A percentile compares a stretch with the other conserved stretches of the same genome.
These are phyloP conservation scores for Aureobasidium sp. DNA, from an alignment of 2,329 filamentous ascomycete species.

Conservation along the genomic window DNA sequence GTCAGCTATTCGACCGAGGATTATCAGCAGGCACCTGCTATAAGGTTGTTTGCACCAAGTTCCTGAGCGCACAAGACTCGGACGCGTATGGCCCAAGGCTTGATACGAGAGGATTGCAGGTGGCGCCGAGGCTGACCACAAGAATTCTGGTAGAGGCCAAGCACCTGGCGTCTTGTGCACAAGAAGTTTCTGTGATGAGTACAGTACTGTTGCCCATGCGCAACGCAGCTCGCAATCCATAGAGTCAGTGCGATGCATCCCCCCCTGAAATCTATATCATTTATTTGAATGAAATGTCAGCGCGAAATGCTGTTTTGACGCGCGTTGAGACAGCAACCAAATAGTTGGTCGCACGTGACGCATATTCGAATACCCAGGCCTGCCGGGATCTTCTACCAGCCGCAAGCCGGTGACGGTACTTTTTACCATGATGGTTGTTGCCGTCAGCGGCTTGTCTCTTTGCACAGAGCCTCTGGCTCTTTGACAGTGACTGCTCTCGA, in stretches of 20 bases:
- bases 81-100: conserved; percentile 1
- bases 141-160: not conserved
- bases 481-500: not conserved
- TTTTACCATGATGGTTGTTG: not conserved
- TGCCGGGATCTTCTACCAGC: not conserved
- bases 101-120: conserved; percentile 5
- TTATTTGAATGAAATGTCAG: not conserved
- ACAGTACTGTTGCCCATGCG: not conserved
- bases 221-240: not conserved
- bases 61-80: not conserved
- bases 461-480: not conserved
- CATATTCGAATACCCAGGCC: not conserved
- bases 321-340: not conserved
- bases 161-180: not conserved
- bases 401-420: not conserved
- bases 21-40: not conserved
- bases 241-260: not conserved
- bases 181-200: not conserved
- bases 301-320: not conserved
- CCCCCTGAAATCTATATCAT: not conserved
- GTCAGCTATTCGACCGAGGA: not conserved
- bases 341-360: not conserved
- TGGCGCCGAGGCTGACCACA: conserved; percentile 10
- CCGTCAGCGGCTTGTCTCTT: not conserved
- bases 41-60: too few relatives aligned